These are phyloP conservation scores for Lasiodiplodia sp. DNA, from an alignment of 2,329 filamentous ascomycete genomes.

Conservation along the genomic window DNA sequence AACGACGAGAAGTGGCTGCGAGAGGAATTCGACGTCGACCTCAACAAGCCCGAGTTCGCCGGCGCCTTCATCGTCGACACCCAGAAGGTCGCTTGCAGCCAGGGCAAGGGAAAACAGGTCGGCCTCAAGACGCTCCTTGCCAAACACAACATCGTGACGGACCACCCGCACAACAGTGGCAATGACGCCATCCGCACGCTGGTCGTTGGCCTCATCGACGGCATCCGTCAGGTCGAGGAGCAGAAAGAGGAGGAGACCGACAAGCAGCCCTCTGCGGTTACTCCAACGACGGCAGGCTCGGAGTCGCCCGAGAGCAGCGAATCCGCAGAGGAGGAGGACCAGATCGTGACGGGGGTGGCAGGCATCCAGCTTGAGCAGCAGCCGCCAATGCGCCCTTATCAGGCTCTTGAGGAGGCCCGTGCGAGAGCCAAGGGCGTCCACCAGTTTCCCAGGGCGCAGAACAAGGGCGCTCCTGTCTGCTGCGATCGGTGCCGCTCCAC, in stretches of 20 bases:
- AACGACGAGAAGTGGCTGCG: neutral
- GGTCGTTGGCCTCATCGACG: neutral
- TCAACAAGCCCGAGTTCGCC: neutral
- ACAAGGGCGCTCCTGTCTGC: neutral
- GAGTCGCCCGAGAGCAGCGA: neutral
- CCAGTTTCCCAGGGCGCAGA: neutral
- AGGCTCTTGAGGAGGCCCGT: neutral
- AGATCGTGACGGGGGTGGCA: too few relatives aligned
- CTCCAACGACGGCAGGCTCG: neutral
- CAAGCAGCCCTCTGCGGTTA: too few relatives aligned
- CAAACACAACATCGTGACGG: neutral
- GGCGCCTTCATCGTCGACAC: neutral
- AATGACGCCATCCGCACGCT: neutral
- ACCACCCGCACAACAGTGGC: neutral
- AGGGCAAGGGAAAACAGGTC: accelerated
- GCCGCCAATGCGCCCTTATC: neutral
- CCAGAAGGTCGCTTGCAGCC: neutral
- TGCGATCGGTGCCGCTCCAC: neutral
- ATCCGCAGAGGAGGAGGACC: too few relatives aligned
- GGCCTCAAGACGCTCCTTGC: neutral
- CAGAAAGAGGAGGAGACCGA: too few relatives aligned
- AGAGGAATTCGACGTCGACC: neutral
- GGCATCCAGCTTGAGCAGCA: neutral
- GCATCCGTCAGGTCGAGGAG: neutral
- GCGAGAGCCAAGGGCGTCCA: neutral